Evolutionary conservation across 306 rosid species (phyloP), one percentile per base, ranked within the genome.

Genomic region (Erythrophleum fordii): DNA sequence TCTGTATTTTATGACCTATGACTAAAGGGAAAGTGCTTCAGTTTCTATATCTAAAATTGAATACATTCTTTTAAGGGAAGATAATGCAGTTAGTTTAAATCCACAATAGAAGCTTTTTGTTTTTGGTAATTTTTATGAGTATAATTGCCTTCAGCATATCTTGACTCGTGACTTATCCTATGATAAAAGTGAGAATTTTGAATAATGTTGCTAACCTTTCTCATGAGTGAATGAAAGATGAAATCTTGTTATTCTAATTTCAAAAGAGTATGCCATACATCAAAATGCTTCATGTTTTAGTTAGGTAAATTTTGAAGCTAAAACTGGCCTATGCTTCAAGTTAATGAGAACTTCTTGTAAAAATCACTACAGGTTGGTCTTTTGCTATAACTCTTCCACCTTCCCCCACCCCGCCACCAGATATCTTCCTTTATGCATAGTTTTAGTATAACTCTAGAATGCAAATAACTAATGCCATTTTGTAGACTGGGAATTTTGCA

Each of bases 401-500:
- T 6, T 37, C 31, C 31, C 62, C 35, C n/a, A n/a, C n/a, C 65
- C 34, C 26, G 20, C 28, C 11, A n/a, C 35, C 42, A 23, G 58
- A 71, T 48, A 48, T 34, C 28, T 80, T 25, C 58, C 65, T 61
- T 7, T 60, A 28, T 61, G 58, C 65, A 35, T 61, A 49, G 69
- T 37, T 51, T 23, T 72, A 20, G 49, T 17, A 11, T 37, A 73
- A n/a, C 42, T 80, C 25, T 26, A 13, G 68, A 61, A 72, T 59
- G 48, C 61, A 55, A 68, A 73, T 73, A 60, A 60, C 73, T 37
- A 23, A 65, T 53, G 22, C 74, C 58, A 48, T 75, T 83, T 58
- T 52, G 26, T 42, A 11, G 73, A 29, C 29, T 60, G 35, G 31
- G 31, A 75, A 48, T 75, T 75, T 75, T 49, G 17, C 62, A 51